Conservation (phyloP, 106 monocot genomes). For the Hemerocallis citrina region DNA sequence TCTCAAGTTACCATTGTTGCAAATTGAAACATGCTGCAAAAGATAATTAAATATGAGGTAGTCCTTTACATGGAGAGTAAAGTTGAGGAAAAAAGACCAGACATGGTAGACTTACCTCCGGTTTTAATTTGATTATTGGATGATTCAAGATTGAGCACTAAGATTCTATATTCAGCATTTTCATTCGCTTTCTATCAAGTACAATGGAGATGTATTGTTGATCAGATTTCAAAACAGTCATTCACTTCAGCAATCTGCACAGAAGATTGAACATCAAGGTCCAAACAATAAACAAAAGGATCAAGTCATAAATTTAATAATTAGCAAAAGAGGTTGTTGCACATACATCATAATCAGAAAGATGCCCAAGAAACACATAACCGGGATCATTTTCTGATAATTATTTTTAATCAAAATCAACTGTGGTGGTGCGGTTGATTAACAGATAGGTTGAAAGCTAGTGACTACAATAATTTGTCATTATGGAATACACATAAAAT, state of each 20-base stretch:
- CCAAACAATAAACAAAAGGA: no score
- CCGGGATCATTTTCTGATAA: no score
- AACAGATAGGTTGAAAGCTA: no score
- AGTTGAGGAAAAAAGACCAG: not conserved
- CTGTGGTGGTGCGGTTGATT: no score
- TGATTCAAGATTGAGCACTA: slow-evolving; percentile 65
- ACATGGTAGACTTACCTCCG: slow-evolving; percentile 37
- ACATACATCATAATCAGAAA: no score
- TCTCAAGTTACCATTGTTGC: slow-evolving; percentile 40
- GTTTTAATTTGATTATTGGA: slow-evolving; percentile 65
- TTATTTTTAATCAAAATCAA: no score
- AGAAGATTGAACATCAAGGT: slow-evolving; percentile 1
- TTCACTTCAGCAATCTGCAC: slow-evolving; percentile 66
- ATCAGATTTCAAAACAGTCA: slow-evolving; percentile 52
- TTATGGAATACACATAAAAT: no score
- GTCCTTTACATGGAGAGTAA: not conserved
- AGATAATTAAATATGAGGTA: slow-evolving; percentile 2
- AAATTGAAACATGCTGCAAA: slow-evolving; percentile 47
- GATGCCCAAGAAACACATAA: no score
- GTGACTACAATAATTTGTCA: no score
- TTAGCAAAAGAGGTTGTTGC: no score
- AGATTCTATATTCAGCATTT: slow-evolving; percentile 50
- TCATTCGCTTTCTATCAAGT: slow-evolving; percentile 58
- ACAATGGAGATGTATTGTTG: slow-evolving; percentile 51
- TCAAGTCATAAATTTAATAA: no score